Evolutionary conservation across 1,284 basidiomycete genomes (phyloP).

Genomic region (Ganoderma sinense): DNA sequence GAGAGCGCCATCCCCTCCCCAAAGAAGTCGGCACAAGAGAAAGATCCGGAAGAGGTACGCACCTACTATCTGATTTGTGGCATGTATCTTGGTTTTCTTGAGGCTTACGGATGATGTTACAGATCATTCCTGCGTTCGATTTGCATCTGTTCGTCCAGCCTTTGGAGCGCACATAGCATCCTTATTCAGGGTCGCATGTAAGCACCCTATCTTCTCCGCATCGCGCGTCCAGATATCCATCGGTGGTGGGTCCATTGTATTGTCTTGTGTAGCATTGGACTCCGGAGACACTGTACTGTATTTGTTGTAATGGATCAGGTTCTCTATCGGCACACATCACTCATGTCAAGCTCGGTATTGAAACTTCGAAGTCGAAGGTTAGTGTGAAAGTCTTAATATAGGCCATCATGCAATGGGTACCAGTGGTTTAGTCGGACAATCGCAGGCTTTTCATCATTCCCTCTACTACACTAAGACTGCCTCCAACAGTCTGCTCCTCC

Average conservation of each 20-base stretch:
- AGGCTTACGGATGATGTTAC: neutral
- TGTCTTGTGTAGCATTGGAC: neutral
- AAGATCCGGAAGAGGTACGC: conserved; percentile 27
- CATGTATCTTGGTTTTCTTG: neutral
- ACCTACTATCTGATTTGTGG: no score
- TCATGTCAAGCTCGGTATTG: neutral
- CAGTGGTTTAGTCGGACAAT: conserved; percentile 12
- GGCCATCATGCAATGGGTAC: neutral
- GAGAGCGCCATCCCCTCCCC: conserved; percentile 18
- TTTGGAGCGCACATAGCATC: conserved; percentile 9
- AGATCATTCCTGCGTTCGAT: conserved; percentile 29
- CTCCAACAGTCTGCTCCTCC: conserved; percentile 15
- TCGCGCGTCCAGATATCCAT: neutral
- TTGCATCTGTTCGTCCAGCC: conserved; percentile 23
- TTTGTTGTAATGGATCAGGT: neutral
- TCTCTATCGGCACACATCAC: neutral
- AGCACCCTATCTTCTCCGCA: neutral
- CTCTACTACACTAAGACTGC: conserved; percentile 15
- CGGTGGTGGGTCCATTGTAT: neutral
- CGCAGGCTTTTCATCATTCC: conserved; percentile 26
- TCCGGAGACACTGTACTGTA: conserved; percentile 9
- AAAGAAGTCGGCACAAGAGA: conserved; percentile 22
- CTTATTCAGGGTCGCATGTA: neutral
- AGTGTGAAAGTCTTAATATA: no score
- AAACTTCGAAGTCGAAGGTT: neutral